phyloP scores from a whole-genome alignment of 768 basidiomycete species.

The Podaxis pistillaris region DNA sequence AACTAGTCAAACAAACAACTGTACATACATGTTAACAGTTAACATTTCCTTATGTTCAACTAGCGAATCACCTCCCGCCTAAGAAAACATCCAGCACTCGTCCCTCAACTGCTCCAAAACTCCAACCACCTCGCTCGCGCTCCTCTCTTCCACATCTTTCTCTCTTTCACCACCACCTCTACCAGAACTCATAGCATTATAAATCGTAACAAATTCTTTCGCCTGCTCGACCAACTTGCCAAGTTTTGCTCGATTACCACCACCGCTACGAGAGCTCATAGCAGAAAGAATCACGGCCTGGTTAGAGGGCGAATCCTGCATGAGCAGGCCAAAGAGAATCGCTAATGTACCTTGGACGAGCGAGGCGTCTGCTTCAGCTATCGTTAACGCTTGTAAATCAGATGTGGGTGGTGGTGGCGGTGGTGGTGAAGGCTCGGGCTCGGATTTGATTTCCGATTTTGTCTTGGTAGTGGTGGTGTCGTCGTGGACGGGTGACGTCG shows the following conservation, averaged over 20 bases:
- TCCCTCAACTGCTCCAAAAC: conserved; percentile 49
- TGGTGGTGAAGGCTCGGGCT: conserved; percentile 16
- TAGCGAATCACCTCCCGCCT: background rate
- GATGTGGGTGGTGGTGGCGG: conserved; percentile 16
- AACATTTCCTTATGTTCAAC: background rate
- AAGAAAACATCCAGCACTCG: background rate
- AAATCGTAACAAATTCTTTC: conserved; percentile 48
- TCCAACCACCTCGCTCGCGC: conserved; percentile 47
- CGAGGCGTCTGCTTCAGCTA: conserved; percentile 37
- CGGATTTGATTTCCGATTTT: conserved; percentile 18
- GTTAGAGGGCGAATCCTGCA: conserved; percentile 37
- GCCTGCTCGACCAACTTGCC: conserved; percentile 41
- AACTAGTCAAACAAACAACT: background rate
- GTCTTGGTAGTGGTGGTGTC: conserved; percentile 6
- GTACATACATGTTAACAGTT: background rate
- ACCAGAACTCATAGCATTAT: conserved; percentile 26
- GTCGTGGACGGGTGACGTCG: conserved; percentile 18
- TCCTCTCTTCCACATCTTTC: conserved; percentile 36
- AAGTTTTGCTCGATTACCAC: conserved; percentile 26
- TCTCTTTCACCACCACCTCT: conserved; percentile 18
- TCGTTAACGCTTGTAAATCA: background rate
- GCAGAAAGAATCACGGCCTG: conserved; percentile 31
- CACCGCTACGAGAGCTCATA: conserved; percentile 17
- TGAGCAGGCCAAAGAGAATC: conserved; percentile 64
- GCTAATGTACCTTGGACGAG: conserved; percentile 75